Conservation (phyloP, 805 yeast genomes). For the Pichia exigua region DNA sequence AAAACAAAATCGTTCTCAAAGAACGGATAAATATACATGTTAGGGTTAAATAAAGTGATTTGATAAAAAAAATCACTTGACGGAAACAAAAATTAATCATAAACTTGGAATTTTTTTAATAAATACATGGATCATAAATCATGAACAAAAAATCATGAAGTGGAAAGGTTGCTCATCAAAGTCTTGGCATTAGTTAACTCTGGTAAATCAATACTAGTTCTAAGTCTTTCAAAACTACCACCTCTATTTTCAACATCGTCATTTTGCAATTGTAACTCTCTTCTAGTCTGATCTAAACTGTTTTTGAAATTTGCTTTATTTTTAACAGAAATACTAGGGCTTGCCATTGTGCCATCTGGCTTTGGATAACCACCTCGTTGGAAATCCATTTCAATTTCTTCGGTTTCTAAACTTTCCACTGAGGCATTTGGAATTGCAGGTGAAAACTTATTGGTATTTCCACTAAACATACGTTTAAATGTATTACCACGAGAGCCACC, state of each 20-base stretch:
- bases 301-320: conserved; percentile 4
- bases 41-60: background rate
- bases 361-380: conserved; percentile 14
- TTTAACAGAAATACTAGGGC: conserved; percentile 25
- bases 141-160: background rate
- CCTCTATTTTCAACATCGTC: conserved; percentile 16
- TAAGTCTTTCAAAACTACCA: conserved; percentile 20
- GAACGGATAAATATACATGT: background rate
- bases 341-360: conserved; percentile 26
- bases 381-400: conserved; percentile 43
- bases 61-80: background rate
- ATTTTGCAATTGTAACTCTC: conserved; percentile 10
- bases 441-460: conserved; percentile 18
- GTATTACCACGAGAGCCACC: conserved; percentile 32
- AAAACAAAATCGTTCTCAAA: background rate
- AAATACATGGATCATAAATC: background rate
- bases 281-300: conserved; percentile 21
- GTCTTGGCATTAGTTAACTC: conserved; percentile 31
- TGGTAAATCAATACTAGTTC: conserved; percentile 33
- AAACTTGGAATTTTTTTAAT: background rate
- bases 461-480: conserved; percentile 32
- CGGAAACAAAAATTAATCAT: background rate
- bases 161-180: conserved; percentile 24
- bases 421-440: conserved; percentile 31
- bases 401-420: conserved; percentile 34